Evolutionary conservation across 495 filamentous ascomycete species (phyloP).

Genomic region (Copromyces sp.): DNA sequence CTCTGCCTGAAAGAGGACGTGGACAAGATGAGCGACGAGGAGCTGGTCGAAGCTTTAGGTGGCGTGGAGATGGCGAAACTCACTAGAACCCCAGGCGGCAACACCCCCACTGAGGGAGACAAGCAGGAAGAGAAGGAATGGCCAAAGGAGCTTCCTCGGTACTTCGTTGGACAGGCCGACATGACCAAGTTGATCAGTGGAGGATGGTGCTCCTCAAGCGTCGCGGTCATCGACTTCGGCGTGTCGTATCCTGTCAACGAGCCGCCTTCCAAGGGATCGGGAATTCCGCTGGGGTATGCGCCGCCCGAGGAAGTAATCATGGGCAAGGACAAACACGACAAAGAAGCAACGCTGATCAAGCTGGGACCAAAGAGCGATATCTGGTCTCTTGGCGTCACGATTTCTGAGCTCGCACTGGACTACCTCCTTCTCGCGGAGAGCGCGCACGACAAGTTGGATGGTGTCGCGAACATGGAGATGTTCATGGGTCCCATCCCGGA

Average conservation of each 20-base stretch:
- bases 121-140: background rate
- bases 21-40: slow-evolving; percentile 7
- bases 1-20: slow-evolving; percentile 14
- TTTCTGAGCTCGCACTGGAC: slow-evolving; percentile 4
- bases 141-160: slow-evolving; percentile 7
- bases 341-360: background rate
- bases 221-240: slow-evolving; percentile 20
- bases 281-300: slow-evolving; percentile 8
- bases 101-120: background rate
- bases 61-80: background rate
- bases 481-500: slow-evolving; percentile 13
- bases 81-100: background rate
- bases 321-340: background rate
- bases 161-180: slow-evolving; percentile 3
- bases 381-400: slow-evolving; percentile 17
- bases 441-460: background rate
- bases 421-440: background rate
- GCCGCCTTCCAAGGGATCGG: background rate
- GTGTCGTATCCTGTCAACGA: slow-evolving; percentile 7
- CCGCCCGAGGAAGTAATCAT: slow-evolving; percentile 9
- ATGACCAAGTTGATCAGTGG: background rate
- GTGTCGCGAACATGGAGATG: background rate
- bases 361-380: slow-evolving; percentile 14
- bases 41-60: slow-evolving; percentile 9
- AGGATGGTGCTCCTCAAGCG: slow-evolving; percentile 2